Conservation (phyloP, 139 green algal species). For the Mesostigma viride region DNA sequence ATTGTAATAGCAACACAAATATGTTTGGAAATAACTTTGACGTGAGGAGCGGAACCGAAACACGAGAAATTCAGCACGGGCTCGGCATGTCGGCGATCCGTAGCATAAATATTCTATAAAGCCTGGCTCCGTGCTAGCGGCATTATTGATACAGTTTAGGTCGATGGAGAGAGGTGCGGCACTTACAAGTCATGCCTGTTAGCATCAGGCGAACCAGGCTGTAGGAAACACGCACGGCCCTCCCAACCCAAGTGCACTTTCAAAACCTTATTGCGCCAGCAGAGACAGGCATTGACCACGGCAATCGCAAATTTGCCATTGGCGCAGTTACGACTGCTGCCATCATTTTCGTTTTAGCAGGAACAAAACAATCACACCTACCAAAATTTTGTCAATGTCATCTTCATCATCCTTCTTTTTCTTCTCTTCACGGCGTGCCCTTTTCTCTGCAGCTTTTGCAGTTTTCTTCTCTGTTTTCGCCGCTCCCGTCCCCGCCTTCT, state of each 20-base stretch:
- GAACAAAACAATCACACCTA: background rate
- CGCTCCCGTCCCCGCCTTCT: slow-evolving; percentile 34
- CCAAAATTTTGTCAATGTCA: slow-evolving; percentile 76
- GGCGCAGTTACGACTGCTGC: no score
- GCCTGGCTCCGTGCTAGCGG: no score
- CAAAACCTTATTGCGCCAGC: background rate
- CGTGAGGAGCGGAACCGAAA: no score
- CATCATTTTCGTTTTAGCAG: background rate
- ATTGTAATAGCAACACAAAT: background rate
- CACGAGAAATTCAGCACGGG: no score
- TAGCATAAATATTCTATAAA: no score
- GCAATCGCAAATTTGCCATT: no score
- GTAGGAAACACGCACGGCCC: background rate
- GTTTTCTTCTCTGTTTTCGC: slow-evolving; percentile 78
- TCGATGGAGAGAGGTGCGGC: no score
- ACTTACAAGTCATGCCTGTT: background rate
- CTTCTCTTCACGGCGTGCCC: slow-evolving; percentile 9
- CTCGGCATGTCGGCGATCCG: no score
- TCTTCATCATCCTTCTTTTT: slow-evolving; percentile 51
- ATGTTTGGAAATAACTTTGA: no score
- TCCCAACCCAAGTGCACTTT: background rate
- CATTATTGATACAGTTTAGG: no score
- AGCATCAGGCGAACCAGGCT: background rate
- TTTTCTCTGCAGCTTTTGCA: slow-evolving; percentile 35
- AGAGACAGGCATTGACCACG: background rate